phyloP scores from a whole-genome alignment of 2,329 filamentous ascomycete genomes.

The Alternaria atra region DNA sequence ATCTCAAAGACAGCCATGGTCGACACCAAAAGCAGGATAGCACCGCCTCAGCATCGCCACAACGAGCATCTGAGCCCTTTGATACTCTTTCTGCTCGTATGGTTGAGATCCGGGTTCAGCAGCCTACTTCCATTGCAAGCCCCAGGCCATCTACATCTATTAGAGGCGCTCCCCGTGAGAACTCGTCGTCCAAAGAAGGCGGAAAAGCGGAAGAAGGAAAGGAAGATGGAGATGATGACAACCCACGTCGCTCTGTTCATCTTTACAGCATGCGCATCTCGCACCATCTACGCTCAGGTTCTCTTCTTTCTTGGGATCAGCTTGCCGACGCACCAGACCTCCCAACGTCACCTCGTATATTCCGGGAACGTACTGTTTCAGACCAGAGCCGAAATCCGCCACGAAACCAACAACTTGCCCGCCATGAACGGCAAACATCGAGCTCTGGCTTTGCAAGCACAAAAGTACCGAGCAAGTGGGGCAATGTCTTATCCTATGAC shows the following conservation, averaged over 20 bases:
- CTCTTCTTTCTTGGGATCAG: conserved; percentile 50
- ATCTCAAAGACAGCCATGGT: neutral
- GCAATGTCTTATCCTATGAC: conserved; percentile 38
- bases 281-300: conserved; percentile 55
- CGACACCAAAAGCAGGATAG: neutral
- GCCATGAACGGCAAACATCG: conserved; percentile 43
- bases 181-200: conserved; percentile 1
- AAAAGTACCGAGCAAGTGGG: conserved; percentile 51
- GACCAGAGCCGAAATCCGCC: conserved; percentile 30
- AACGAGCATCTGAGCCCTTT: neutral
- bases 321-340: conserved; percentile 33
- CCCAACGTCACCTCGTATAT: conserved; percentile 19
- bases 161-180: conserved; percentile 16
- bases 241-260: conserved; percentile 48
- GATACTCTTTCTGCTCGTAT: conserved; percentile 3
- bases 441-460: conserved; percentile 50
- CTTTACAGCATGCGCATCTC: conserved; percentile 57
- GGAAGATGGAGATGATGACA: conserved; percentile 18
- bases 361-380: conserved; percentile 30
- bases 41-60: neutral
- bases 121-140: conserved; percentile 24
- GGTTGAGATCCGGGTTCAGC: conserved; percentile 32
- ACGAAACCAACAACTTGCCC: conserved; percentile 15
- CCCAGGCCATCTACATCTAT: conserved; percentile 29
- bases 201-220: neutral